Base-by-base conservation (phyloP, 2,329 filamentous ascomycete genomes). In the Neobulgaria alba region DNA sequence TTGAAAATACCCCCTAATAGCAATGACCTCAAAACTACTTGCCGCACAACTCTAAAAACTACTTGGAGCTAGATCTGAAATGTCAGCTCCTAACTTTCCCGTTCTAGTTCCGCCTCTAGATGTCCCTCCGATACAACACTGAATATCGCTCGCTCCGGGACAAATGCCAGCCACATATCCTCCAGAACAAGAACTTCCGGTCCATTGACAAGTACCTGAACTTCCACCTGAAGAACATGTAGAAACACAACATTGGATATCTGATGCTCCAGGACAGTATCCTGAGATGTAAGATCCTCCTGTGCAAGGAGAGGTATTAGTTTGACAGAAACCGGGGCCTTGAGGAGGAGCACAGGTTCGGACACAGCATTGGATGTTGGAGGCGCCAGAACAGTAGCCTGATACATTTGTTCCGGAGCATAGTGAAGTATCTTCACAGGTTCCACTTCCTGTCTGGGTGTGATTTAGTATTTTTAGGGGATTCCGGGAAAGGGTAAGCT, bases 211-310 rank as follows among this genome's bases (percentile, higher is more conserved):
- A n/a, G 14, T 32, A 2, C 50, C 50, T n/a, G n/a, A n/a, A 3
- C 23, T 32, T 7, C 42, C 46, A 10, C 30, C 36, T n/a, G 42
- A 34, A 5, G 35, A 36, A 40, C 50, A 52, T n/a, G 42, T 33
- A 4, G 42, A 38, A 3, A 51, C 39, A 30, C 50, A 52, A 29
- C 50, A 52, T 43, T 52, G 48, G 18, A 48, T 49, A 21, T 49
- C 21, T 3, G 34, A 10, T 9, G 33, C 36, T 7, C 50, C 50
- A 9, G 50, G 46, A 21, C 50, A 52, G 33, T 43, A 38, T 10
- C 47, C 48, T 2, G 46, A 5, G n/a, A 29, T 16, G 14, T 43
- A 43, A 16, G 20, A 20, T 2, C 44, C 44, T 7, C 44, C 44
- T 3, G 41, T 43, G 18, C 44, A 43, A 10, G 40, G 5, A 12